Base-by-base conservation (phyloP, 1,284 basidiomycete species). In the Austroboletus niveus region DNA sequence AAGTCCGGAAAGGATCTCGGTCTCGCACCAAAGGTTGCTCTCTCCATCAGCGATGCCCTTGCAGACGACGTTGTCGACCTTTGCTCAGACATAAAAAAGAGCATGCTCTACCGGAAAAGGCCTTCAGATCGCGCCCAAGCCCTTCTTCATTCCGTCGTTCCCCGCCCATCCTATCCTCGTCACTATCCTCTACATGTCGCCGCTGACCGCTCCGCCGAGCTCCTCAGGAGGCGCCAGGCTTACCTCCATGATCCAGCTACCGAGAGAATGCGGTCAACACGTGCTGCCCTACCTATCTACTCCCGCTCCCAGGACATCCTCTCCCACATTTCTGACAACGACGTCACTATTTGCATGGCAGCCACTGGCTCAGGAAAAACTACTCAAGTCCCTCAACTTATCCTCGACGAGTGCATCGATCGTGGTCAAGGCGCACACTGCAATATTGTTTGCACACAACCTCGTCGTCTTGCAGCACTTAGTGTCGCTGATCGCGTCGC, bases 301-400 rank as follows among this genome's bases (percentile, higher is more conserved):
- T 77, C 84, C 15, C 79, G 82, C 54, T 77, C 86, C 8, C 75
- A 78, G 2, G 80, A 87, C 9, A 73, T 94, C 38, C 66, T 95
- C 45, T 72, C 79, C 14, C 86, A 89, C 57, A 84, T 98, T 60
- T 75, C 79, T 39, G 73, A 83, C 38, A 87, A 97, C 68, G 89
- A 94, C 34, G 91, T 98, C 51, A 93, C 90, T 1, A 89, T 98
- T 56, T 87, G 90, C 59, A 94, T 96, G 90, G 95, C 94, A 27
- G 87, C 93, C 2, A 98, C 95, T 1, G 94, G 95, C 41, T 97
- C 93, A 1, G 95, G 95, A 9, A 98, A 98, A 74, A 97, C 94
- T 8, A 98, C 95, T 0, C 95, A 98, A 68, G 84, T 98, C 36
- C 95, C 95, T 3, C 95, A 98, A 70, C 78, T 98, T 45, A 84